Base-by-base conservation (phyloP, 495 filamentous ascomycete genomes). In the Chaetomium cochliodes region DNA sequence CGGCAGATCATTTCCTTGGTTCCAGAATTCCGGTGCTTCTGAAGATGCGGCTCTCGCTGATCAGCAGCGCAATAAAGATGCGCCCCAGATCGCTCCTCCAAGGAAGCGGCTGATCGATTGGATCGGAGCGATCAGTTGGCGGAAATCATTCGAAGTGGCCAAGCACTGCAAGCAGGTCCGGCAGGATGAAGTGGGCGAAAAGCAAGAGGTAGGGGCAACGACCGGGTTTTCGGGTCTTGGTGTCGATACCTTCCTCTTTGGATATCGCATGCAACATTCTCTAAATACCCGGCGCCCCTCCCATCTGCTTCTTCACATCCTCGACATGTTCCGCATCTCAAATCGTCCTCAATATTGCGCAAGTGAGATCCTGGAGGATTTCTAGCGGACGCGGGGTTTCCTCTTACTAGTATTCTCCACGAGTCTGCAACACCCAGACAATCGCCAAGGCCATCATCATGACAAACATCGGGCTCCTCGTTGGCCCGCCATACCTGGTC, bases 181-280 rank as follows among this genome's bases (percentile, higher is more conserved):
- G 18, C 23, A 25, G 44, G n/a, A 11, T 44, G 5, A 41, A n/a
- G n/a, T 30, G 28, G 6, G 20, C 46, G 23, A n/a, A n/a, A n/a
- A n/a, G 16, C 13, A 30, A 33, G 15, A 30, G 15, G 7, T 13
- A 30, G 12, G 25, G 33, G 16, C 26, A 11, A 42, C 49, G 23
- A 64, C 53, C 62, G 53, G 26, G 53, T 64, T 50, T 56, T 64
- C 53, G 62, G 53, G 62, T 41, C 22, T 26, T 28, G 52, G 42
- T 20, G 52, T 25, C 53, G 62, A 57, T 44, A 56, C 60, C 60
- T 63, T 63, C 60, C 60, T 37, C 9, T 55, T 63, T 39, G 5
- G 49, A 11, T 37, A 15, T 23, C 4, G 11, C 0, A n/a, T 61
- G 46, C 41, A 49, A 47, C 51, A 16, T 47, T 55, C 33, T 15